Conservation (phyloP, 495 filamentous ascomycete species). For the Penicillium longicatenatum region DNA sequence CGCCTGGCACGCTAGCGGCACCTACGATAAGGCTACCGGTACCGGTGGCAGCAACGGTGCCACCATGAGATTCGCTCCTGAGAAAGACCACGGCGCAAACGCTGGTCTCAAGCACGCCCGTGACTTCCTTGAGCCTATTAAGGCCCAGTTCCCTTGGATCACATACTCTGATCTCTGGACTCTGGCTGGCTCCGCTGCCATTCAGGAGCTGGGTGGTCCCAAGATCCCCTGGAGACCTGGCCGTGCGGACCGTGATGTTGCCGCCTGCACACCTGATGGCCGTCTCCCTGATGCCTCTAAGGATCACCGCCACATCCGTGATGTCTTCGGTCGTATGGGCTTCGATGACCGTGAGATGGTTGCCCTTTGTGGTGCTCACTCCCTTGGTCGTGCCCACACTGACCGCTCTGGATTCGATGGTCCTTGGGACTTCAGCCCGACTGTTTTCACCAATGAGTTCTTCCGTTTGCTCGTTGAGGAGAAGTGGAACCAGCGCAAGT, state of each 20-base stretch:
- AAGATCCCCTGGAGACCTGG: conserved; percentile 88
- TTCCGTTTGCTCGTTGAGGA: conserved; percentile 83
- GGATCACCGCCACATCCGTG: conserved; percentile 79
- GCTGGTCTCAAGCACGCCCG: conserved; percentile 86
- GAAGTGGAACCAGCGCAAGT: conserved; percentile 93
- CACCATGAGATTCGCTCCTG: conserved; percentile 95
- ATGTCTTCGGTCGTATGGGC: conserved; percentile 96
- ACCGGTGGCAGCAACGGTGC: conserved; percentile 96
- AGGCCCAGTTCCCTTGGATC: conserved; percentile 93
- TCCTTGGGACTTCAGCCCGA: conserved; percentile 96
- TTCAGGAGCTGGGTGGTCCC: conserved; percentile 96
- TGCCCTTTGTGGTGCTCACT: conserved; percentile 86
- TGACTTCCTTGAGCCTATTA: conserved; percentile 89
- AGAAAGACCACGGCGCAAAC: conserved; percentile 91
- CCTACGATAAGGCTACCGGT: conserved; percentile 84
- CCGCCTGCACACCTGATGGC: conserved; percentile 90
- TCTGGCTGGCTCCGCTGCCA: conserved; percentile 77
- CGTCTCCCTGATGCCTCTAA: conserved; percentile 89
- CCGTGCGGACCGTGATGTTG: conserved; percentile 77
- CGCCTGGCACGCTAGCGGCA: conserved; percentile 86
- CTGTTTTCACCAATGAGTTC: conserved; percentile 92
- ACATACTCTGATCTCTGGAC: conserved; percentile 96
- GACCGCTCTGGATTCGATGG: conserved; percentile 88
- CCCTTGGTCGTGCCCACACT: conserved; percentile 88
- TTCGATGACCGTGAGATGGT: conserved; percentile 98